Percentiles rank a stretch among this genome's conserved stretches.
Evolutionary conservation across 2,329 filamentous ascomycete species (phyloP).

Genomic region (Ascochyta fabae): DNA sequence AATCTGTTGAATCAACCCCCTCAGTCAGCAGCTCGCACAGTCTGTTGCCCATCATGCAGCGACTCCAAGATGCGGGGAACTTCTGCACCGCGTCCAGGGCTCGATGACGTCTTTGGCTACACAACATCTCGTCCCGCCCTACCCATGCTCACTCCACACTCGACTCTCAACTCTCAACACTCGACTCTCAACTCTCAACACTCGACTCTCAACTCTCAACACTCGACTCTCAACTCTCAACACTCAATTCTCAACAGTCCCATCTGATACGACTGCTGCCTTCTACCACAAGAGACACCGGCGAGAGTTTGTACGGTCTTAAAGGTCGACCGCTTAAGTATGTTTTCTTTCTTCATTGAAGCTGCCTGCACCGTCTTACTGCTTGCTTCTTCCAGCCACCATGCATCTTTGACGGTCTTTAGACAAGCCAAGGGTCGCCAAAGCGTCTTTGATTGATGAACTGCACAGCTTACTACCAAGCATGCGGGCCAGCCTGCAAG

Average conservation of each 20-base stretch:
- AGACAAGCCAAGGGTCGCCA: neutral
- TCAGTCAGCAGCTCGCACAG: slow-evolving; percentile 1
- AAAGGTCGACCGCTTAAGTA: neutral
- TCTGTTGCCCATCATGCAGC: neutral
- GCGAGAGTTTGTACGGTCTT: neutral
- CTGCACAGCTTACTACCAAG: neutral
- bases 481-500: neutral
- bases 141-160: slow-evolving; percentile 8
- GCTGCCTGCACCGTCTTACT: neutral
- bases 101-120: slow-evolving; percentile 26
- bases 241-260: slow-evolving; percentile 2
- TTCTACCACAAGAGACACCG: neutral
- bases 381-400: neutral
- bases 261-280: neutral
- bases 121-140: slow-evolving; percentile 13
- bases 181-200: too few relatives aligned
- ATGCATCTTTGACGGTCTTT: neutral
- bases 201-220: neutral
- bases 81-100: slow-evolving; percentile 18
- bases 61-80: slow-evolving; percentile 12
- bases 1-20: slow-evolving; percentile 5
- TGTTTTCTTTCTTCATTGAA: neutral
- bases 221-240: neutral
- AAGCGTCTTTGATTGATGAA: neutral
- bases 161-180: too few relatives aligned